These are phyloP conservation scores for Chalciporus pseudorubinellus DNA, from an alignment of 768 basidiomycete genomes.

Conservation along the genomic window DNA sequence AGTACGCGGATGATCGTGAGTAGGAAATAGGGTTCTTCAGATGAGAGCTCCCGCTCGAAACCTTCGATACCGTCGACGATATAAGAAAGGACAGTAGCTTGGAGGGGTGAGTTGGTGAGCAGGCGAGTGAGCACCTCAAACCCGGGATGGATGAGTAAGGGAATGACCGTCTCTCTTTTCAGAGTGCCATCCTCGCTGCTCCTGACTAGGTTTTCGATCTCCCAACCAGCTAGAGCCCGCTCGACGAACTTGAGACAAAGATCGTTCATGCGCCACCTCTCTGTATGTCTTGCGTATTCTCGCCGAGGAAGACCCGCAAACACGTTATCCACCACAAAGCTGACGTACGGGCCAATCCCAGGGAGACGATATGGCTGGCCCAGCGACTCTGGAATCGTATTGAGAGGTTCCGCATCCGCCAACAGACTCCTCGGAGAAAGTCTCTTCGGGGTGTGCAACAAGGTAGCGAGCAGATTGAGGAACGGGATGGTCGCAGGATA, in stretches of 20 bases:
- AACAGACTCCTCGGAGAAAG: constrained; percentile 59
- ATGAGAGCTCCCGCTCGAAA: constrained; percentile 66
- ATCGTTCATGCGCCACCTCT: constrained; percentile 87
- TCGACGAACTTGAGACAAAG: constrained; percentile 84
- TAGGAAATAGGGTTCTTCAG: constrained; percentile 69
- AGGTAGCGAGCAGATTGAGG: constrained; percentile 73
- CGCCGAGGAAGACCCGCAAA: constrained; percentile 73
- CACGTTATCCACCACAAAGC: constrained; percentile 90
- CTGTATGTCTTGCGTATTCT: constrained; percentile 70
- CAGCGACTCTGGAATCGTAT: constrained; percentile 76
- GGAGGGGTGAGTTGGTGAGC: constrained; percentile 69
- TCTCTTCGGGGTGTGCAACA: constrained; percentile 81
- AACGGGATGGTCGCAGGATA: constrained; percentile 93
- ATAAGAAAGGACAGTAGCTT: constrained; percentile 72
- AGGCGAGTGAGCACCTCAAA: constrained; percentile 82
- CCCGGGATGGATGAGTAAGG: constrained; percentile 75
- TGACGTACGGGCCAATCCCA: constrained; percentile 76
- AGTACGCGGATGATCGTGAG: constrained; percentile 78
- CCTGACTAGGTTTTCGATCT: constrained; percentile 69
- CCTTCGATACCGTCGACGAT: constrained; percentile 78
- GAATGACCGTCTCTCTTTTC: constrained; percentile 52
- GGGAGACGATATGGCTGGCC: constrained; percentile 79
- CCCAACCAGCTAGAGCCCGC: constrained; percentile 75
- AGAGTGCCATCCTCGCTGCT: constrained; percentile 50
- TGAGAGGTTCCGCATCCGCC: constrained; percentile 55